These are phyloP conservation scores for Salix dunnii DNA, from an alignment of 345 rosid species.

Conservation along the genomic window DNA sequence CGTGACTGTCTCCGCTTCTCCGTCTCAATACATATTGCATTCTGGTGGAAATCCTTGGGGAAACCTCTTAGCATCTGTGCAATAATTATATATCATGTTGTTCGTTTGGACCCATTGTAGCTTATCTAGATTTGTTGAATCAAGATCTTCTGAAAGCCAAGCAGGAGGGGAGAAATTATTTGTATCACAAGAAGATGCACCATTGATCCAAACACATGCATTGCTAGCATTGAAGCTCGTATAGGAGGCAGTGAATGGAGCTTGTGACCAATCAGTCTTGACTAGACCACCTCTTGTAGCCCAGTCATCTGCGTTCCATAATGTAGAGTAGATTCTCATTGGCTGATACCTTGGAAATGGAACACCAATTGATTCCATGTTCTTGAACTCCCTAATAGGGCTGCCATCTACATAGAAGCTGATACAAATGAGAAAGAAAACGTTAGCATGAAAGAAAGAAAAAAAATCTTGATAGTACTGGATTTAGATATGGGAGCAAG, in stretches of 20 bases:
- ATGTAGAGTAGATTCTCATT: conserved; percentile 7
- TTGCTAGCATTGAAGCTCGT: background rate
- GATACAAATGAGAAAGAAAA: background rate
- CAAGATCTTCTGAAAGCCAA: background rate
- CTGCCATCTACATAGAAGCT: background rate
- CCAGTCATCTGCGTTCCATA: conserved; percentile 15
- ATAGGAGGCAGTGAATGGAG: background rate
- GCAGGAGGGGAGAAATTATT: background rate
- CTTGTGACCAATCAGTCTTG: background rate
- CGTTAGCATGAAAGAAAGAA: background rate
- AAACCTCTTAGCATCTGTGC: background rate
- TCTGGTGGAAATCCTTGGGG: background rate
- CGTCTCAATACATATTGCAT: background rate
- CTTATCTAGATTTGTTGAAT: background rate
- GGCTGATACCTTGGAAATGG: conserved; percentile 13
- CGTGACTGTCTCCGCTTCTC: background rate
- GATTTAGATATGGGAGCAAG: background rate
- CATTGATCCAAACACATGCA: background rate
- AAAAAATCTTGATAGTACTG: background rate
- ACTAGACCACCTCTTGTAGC: conserved; percentile 6
- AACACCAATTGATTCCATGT: conserved; percentile 2
- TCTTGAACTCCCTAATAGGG: background rate
- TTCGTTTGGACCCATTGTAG: background rate
- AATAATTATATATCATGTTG: background rate
- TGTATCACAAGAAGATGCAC: background rate